Evolutionary conservation across 2,329 filamentous ascomycete genomes (phyloP).

Genomic region (Fusarium marasasianum): DNA sequence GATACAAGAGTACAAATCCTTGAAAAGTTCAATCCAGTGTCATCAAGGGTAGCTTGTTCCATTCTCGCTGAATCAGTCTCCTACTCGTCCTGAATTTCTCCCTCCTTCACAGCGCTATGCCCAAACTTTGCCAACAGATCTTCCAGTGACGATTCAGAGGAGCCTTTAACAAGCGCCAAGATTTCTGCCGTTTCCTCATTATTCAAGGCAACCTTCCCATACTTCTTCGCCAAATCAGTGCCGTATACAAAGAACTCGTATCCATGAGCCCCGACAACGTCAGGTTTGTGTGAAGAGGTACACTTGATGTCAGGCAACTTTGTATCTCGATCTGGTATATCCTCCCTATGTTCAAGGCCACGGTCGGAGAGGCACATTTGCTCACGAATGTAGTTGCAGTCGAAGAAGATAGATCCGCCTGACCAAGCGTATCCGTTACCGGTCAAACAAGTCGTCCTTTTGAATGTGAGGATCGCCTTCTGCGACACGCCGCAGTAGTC

Average conservation of each 20-base stretch:
- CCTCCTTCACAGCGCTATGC: neutral
- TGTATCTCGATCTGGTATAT: neutral
- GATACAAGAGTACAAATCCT: neutral
- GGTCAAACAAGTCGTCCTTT: neutral
- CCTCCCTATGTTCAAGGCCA: neutral
- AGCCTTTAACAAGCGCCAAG: neutral
- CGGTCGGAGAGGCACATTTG: neutral
- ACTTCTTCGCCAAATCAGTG: neutral
- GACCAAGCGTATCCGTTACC: neutral
- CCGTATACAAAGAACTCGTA: neutral
- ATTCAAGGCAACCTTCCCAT: neutral
- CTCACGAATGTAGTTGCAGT: neutral
- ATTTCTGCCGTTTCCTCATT: neutral
- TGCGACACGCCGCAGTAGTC: neutral
- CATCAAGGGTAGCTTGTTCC: fast-evolving
- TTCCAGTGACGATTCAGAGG: neutral
- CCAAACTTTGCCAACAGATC: neutral
- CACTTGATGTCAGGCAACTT: neutral
- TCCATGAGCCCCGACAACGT: neutral
- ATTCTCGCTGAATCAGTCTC: neutral
- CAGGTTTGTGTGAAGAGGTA: neutral
- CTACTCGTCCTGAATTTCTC: neutral
- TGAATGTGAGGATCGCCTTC: neutral
- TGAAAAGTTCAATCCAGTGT: too few species aligned
- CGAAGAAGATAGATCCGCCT: neutral